phyloP scores from a whole-genome alignment of 2,329 filamentous ascomycete species.

The Aureobasidium sp. region DNA sequence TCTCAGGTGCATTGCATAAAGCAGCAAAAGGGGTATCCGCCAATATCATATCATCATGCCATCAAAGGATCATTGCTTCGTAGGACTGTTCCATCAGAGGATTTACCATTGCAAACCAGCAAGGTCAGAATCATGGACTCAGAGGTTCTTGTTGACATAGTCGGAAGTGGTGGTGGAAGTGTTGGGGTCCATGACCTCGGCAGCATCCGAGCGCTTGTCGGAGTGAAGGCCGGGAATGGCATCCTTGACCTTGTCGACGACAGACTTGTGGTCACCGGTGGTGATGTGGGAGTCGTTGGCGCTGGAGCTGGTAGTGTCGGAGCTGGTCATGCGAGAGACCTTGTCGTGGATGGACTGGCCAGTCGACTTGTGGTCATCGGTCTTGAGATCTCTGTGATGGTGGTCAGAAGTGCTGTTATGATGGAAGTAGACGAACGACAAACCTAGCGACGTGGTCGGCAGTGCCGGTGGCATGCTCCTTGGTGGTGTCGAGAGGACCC shows the following conservation, averaged over 20 bases:
- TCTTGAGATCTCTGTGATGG: slow-evolving; percentile 8
- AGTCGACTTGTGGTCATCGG: slow-evolving; percentile 6
- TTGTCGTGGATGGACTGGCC: slow-evolving; percentile 10
- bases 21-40: slow-evolving; percentile 8
- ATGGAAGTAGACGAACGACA: background rate
- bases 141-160: slow-evolving; percentile 8
- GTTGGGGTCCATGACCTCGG: slow-evolving; percentile 5
- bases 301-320: background rate
- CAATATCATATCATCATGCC: slow-evolving; percentile 3
- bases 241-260: slow-evolving; percentile 10
- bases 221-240: slow-evolving; percentile 7
- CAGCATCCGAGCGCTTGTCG: slow-evolving; percentile 5
- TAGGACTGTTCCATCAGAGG: background rate
- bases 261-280: background rate
- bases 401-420: background rate
- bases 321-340: slow-evolving; percentile 4
- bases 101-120: background rate
- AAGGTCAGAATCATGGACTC: background rate
- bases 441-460: slow-evolving; percentile 10
- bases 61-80: background rate
- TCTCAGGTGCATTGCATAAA: slow-evolving; percentile 2
- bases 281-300: background rate
- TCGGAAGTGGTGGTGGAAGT: slow-evolving; percentile 3
- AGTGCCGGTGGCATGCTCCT: slow-evolving; percentile 3
- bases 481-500: slow-evolving; percentile 2